Base-by-base conservation (phyloP, 225 moss, liverwort and hornwort species). In the Ulota crispa region DNA sequence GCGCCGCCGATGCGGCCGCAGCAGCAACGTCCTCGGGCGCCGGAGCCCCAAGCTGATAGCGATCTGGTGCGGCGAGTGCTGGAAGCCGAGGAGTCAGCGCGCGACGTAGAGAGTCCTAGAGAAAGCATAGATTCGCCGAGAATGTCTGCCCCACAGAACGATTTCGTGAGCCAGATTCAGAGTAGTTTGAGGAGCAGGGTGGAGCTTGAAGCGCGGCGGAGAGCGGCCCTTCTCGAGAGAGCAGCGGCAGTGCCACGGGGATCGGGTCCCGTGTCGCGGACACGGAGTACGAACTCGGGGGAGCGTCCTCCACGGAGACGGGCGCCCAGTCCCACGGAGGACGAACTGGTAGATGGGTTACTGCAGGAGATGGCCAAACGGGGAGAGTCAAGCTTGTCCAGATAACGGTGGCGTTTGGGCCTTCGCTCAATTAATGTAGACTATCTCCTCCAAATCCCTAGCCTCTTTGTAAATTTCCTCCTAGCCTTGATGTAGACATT, bases 161-260 rank as follows among this genome's bases (percentile, higher is more conserved):
- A 83, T 78, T 87, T 87, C 7, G 77, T 78, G 52, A 84, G 69
- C 62, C 84, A 87, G 63, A 74, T 84, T 75, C 87, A 78, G 39
- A 78, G 47, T 6, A 78, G 70, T 3, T 74, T 87, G 77, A 23
- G 81, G 30, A 70, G 78, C 70, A 81, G 74, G 7, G 67, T 87
- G 57, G 78, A 78, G 57, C 43, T 74, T 30, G 84, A 84, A 66
- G 37, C 67, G 62, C 81, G 69, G 63, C 68, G 78, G n/a, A 55
- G 79, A 28, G 19, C 72, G 18, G 43, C 60, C 4, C 55, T 64
- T 10, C 26, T 23, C 45, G 70, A 69, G 34, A 24, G 80, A 28
- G 73, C 56, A 0, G 73, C 73, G 9, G 0, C 64, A 1, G 4
- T 0, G 30, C 55, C 72, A 27, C 67, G 71, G 52, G 20, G 19